Conservation (phyloP, 345 rosid species). For the thale cress (Arabidopsis thaliana) region TAIR10.1 NC_003070.9:3654501-3655000, state of each 20-base stretch:
- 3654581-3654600: neutral
- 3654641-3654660: conserved; percentile 1
- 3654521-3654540: neutral
- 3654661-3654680: conserved; percentile 5
- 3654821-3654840: conserved; percentile 79
- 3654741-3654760: conserved; percentile 69
- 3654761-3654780: conserved; percentile 66
- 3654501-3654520: conserved; percentile 12
- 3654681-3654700: conserved; percentile 7
- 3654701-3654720: conserved; percentile 48
- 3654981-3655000: conserved; percentile 47
- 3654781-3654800: conserved; percentile 50
- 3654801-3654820: conserved; percentile 57
- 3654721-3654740: conserved; percentile 61
- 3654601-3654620: conserved; percentile 12
- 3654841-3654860: conserved; percentile 50
- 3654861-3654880: conserved; percentile 50
- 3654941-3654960: conserved; percentile 6
- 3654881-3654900: conserved; percentile 17
- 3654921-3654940: conserved; percentile 7
- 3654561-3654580: conserved; percentile 2
- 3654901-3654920: conserved; percentile 16
- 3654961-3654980: conserved; percentile 48
- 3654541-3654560: neutral
- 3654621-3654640: conserved; percentile 21